Percentiles rank a stretch among this genome's conserved stretches.
phyloP scores from a whole-genome alignment of 1,284 basidiomycete genomes.

The Dichomitus squalens region DNA sequence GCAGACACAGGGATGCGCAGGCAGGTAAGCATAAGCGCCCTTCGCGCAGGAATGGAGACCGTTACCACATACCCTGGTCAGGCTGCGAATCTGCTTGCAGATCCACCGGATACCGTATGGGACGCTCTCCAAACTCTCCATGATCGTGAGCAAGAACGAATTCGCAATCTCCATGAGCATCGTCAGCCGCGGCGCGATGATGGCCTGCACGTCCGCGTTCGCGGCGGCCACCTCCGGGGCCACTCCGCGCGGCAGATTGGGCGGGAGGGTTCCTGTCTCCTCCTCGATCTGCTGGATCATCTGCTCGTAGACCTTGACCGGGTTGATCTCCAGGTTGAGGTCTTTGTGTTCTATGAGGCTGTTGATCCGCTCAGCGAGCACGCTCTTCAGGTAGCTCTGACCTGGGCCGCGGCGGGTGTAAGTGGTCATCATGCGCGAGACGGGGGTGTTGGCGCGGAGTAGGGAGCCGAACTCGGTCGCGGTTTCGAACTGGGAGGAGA shows the following conservation, averaged over 20 bases:
- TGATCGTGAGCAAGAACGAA: slow-evolving; percentile 96
- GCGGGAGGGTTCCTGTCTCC: slow-evolving; percentile 88
- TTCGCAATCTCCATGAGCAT: slow-evolving; percentile 99
- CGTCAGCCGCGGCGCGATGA: slow-evolving; percentile 93
- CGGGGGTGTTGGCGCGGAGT: slow-evolving; percentile 96
- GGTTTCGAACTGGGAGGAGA: slow-evolving; percentile 98
- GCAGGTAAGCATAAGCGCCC: background rate
- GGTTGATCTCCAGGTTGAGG: slow-evolving; percentile 97
- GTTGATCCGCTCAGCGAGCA: slow-evolving; percentile 96
- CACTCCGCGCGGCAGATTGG: slow-evolving; percentile 90
- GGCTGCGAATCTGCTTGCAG: slow-evolving; percentile 97
- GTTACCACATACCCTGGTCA: slow-evolving; percentile 72
- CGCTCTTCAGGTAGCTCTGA: slow-evolving; percentile 96
- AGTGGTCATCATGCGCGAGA: slow-evolving; percentile 99
- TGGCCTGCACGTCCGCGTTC: slow-evolving; percentile 94
- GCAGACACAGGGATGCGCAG: background rate
- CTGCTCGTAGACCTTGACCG: slow-evolving; percentile 98
- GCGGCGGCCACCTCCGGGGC: slow-evolving; percentile 92
- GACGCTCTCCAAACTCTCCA: slow-evolving; percentile 96
- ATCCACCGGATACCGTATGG: slow-evolving; percentile 99
- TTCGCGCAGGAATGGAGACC: background rate
- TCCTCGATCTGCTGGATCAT: slow-evolving; percentile 99
- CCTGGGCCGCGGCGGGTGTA: slow-evolving; percentile 98
- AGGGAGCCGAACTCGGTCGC: slow-evolving; percentile 98
- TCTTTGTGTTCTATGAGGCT: slow-evolving; percentile 98